Percentiles rank a stretch among this genome's conserved stretches.
These are phyloP conservation scores for Ceratopteris richardii DNA, from an alignment of 75 land plant species.

Conservation along the genomic window DNA sequence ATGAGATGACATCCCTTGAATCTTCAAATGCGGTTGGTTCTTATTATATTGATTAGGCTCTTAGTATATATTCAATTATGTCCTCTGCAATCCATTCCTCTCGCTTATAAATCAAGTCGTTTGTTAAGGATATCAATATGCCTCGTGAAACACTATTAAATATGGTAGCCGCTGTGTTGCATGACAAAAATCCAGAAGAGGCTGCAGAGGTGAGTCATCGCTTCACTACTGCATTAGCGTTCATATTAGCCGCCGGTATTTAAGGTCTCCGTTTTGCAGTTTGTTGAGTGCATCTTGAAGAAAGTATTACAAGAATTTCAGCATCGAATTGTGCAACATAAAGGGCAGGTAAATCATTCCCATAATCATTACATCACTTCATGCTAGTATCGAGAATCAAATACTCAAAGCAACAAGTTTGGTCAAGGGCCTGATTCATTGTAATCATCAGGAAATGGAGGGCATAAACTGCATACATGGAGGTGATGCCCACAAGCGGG, in stretches of 20 bases:
- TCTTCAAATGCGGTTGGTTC: background rate
- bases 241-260: background rate
- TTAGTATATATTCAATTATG: too few species aligned
- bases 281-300: constrained; percentile 55
- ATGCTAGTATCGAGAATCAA: background rate
- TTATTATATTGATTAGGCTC: too few species aligned
- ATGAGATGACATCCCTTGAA: background rate
- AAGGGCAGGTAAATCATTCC: constrained; percentile 31
- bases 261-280: constrained; percentile 26
- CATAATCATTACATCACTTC: background rate
- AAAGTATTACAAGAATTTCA: constrained; percentile 70
- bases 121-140: too few species aligned
- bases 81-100: too few species aligned
- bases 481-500: background rate
- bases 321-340: constrained; percentile 39
- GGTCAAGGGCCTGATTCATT: background rate
- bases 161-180: constrained; percentile 34
- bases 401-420: background rate
- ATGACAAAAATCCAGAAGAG: constrained; percentile 67
- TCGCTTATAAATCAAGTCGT: too few species aligned
- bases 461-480: background rate
- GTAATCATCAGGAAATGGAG: background rate
- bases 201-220: constrained; percentile 57
- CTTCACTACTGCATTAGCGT: background rate
- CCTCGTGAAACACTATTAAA: background rate